A percentile compares a stretch with the other conserved stretches of the same genome.
Conservation (phyloP, 805 yeast genomes). For the Ogataea thermomethanolica region DNA sequence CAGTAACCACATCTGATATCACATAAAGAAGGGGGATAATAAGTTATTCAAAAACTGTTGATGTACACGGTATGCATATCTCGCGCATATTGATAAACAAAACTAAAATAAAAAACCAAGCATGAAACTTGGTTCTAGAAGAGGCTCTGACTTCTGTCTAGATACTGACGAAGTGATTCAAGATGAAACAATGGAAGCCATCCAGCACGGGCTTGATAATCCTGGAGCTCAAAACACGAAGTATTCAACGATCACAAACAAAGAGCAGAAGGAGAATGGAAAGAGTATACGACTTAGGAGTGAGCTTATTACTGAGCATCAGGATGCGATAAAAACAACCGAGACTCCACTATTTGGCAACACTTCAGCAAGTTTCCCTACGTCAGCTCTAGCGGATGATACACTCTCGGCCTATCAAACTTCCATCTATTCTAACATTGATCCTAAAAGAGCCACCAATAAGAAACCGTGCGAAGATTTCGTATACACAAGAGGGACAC, state of each 20-base stretch:
- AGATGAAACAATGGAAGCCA: no score
- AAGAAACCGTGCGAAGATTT: conserved; percentile 27
- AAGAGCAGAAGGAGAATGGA: conserved; percentile 4
- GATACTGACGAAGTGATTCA: no score
- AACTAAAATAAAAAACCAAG: no score
- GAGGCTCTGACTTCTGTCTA: no score
- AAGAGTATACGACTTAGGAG: conserved; percentile 16
- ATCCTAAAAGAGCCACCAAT: neutral
- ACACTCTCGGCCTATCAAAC: conserved; percentile 23
- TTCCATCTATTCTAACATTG: conserved; percentile 20
- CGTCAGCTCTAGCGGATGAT: conserved; percentile 16
- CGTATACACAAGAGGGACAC: conserved; percentile 17
- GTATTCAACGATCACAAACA: neutral
- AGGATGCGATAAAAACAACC: conserved; percentile 4
- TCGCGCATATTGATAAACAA: no score
- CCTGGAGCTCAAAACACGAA: no score
- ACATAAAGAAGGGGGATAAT: no score
- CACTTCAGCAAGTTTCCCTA: conserved; percentile 12
- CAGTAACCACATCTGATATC: no score
- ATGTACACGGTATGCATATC: no score
- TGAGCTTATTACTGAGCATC: conserved; percentile 20
- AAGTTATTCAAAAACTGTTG: no score
- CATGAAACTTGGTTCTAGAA: no score
- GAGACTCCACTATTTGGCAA: conserved; percentile 10
- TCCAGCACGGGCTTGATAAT: no score